Base-by-base conservation (phyloP, 176 grass and related monocot genomes). In the Cenchrus fungigraminus region DNA sequence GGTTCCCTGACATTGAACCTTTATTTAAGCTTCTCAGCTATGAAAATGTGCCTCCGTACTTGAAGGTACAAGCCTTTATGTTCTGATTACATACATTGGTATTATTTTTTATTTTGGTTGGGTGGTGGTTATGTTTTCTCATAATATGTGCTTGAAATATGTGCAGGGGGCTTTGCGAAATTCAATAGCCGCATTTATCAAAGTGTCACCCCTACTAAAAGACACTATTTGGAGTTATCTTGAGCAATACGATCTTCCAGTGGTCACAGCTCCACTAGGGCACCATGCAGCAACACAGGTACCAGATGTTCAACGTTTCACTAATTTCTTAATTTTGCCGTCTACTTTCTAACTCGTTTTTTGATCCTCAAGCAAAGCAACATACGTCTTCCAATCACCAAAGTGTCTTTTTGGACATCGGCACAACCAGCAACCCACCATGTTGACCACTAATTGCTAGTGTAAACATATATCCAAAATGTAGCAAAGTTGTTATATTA, bases 21-120 rank as follows among this genome's bases (percentile, higher is more conserved):
- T 87, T 98, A 62, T 98, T 98, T 87, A 98, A 95, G 81, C 96
- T 98, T 88, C 96, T 98, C 37, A 82, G 93, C 84, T 98, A 95
- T 84, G 93, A 98, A 84, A 98, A 95, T 85, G 93, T 98, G 69
- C 93, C 96, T n/a, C 96, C 93, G 20, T 98, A 90, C 87, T 90
- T 98, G 82, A 98, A 98, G 96, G 96, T 98, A 80, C 53, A 68
- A 45, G 9, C 20, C 12, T 14, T 55, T 84, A 68, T 60, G 31
- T 74, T 79, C 40, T 61, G 84, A 29, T 31, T 64, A 8, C 37
- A 65, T 44, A 83, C 65, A 64, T 80, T 73, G 54, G 22, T 71
- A 22, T 76, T 55, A 47, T 31, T 85, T 61, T 71, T 57, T 22
- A 40, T 45, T 28, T 17, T 40, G 42, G 31, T 53, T 54, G 6